A percentile compares a stretch with the other conserved stretches of the same genome.
phyloP scores from a whole-genome alignment of 2,329 filamentous ascomycete species.

The Pseudogymnoascus sp. region DNA sequence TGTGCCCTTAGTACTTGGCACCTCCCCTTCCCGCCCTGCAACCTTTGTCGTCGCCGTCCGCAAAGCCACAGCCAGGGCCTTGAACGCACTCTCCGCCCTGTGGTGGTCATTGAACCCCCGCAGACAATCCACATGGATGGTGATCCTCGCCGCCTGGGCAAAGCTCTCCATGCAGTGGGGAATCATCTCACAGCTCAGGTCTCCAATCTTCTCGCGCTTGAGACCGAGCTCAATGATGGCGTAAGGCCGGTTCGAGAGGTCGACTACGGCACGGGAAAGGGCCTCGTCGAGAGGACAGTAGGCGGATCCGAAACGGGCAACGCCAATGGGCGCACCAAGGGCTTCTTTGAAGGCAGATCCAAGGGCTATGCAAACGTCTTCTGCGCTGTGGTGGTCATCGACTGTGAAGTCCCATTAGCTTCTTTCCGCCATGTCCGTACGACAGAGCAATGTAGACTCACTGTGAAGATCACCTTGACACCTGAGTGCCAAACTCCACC shows the following conservation, averaged over 20 bases:
- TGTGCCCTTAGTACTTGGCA: constrained; percentile 94
- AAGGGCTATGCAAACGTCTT: constrained; percentile 89
- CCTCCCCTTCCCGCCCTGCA: constrained; percentile 78
- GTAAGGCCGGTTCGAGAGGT: constrained; percentile 88
- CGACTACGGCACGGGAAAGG: constrained; percentile 85
- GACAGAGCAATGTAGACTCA: constrained; percentile 37
- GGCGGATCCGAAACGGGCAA: constrained; percentile 84
- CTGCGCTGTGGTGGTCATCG: constrained; percentile 96
- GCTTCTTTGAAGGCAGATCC: constrained; percentile 77
- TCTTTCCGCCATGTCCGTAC: neutral
- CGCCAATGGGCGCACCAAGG: constrained; percentile 68
- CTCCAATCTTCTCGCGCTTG: constrained; percentile 85
- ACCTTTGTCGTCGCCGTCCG: constrained; percentile 68
- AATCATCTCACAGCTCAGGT: constrained; percentile 92
- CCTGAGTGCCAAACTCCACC: constrained; percentile 79
- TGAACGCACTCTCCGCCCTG: constrained; percentile 92
- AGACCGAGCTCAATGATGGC: constrained; percentile 77
- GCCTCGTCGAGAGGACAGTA: constrained; percentile 95
- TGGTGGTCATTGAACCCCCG: constrained; percentile 93
- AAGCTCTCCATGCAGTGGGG: constrained; percentile 94
- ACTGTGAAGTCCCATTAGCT: constrained; percentile 44
- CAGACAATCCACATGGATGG: constrained; percentile 90
- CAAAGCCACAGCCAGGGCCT: constrained; percentile 84
- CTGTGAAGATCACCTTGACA: constrained; percentile 89
- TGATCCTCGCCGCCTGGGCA: constrained; percentile 80